Evolutionary conservation across 768 basidiomycete species (phyloP).

Genomic region (Ramaria sp.): DNA sequence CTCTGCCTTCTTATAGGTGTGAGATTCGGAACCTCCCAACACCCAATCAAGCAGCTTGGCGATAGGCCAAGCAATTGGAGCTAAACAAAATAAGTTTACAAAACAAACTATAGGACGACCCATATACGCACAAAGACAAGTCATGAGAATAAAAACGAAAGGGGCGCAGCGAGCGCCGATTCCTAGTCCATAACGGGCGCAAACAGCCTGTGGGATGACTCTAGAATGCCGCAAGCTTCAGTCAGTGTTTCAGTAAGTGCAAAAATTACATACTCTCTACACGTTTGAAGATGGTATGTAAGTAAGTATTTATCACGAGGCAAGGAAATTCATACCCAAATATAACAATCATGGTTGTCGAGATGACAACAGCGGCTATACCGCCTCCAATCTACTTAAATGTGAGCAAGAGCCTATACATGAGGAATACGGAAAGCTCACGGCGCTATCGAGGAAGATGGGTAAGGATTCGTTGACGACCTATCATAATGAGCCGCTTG

Average conservation of each 20-base stretch:
- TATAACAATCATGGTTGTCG: conserved; percentile 70
- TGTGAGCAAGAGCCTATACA: not conserved
- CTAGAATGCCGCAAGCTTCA: conserved; percentile 28
- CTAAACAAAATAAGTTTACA: conserved; percentile 20
- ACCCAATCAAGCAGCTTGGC: conserved; percentile 68
- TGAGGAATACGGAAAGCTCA: conserved; percentile 15
- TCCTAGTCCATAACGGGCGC: conserved; percentile 64
- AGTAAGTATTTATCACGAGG: conserved; percentile 29
- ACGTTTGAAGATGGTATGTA: conserved; percentile 19
- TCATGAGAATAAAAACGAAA: conserved; percentile 66
- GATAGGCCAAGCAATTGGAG: conserved; percentile 67
- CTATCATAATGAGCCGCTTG: conserved; percentile 23
- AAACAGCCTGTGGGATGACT: conserved; percentile 64
- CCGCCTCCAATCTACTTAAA: conserved; percentile 47
- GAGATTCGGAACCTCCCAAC: conserved; percentile 60
- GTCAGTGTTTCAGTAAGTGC: not conserved
- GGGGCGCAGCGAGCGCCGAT: conserved; percentile 75
- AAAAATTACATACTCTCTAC: conserved; percentile 24
- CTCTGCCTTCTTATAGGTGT: conserved; percentile 71
- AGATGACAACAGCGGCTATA: conserved; percentile 65
- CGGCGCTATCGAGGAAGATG: conserved; percentile 70
- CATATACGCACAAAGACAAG: conserved; percentile 33
- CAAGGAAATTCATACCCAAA: conserved; percentile 50
- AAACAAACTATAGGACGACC: not conserved
- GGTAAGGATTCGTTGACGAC: conserved; percentile 77